Base-by-base conservation (phyloP, 345 rosid genomes). In the Combretum micranthum region DNA sequence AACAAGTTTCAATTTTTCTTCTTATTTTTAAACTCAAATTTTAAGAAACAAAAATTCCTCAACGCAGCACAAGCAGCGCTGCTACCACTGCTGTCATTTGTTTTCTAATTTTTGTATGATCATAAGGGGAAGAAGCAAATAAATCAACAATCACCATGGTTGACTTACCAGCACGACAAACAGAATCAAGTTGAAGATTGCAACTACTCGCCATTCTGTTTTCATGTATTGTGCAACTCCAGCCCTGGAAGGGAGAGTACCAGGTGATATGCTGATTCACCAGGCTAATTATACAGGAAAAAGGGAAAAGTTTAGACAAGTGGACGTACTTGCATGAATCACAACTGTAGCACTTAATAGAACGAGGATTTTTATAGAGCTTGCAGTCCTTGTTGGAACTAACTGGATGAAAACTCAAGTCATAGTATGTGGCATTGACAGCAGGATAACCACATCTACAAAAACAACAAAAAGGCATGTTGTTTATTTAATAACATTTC, bases 151-250 rank as follows among this genome's bases (percentile, higher is more conserved):
- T 49, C 22, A 22, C 17, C 15, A 6, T 44, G 52, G 22, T 70
- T 52, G 63, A 61, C 87, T 78, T 84, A 91, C 95, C 91, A 91
- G 70, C 59, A 86, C 72, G 39, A 75, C 75, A 51, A 91, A 91
- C 20, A 92, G 62, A 56, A 82, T 63, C 61, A 83, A 74, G 55
- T 92, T 84, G 68, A 86, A 86, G 67, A 86, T 79, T 12, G 98
- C 98, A 21, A 92, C 93, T 52, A 86, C 80, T 63, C 95, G 64
- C 96, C 98, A 92, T 69, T 84, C 95, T 2, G 71, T 86, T 77
- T 86, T 88, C 96, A 88, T 86, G 78, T 84, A 88, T 57, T 92
- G 93, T 54, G 98, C 98, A 51, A 92, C 98, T 65, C 96, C 98
- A 15, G 96, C 98, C 83, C 98, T 92, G 67, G 14, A 23, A 25